A percentile compares a stretch with the other conserved stretches of the same genome.
phyloP scores from a whole-genome alignment of 78 protist species.

The Dictyostelium firmibasis region DNA sequence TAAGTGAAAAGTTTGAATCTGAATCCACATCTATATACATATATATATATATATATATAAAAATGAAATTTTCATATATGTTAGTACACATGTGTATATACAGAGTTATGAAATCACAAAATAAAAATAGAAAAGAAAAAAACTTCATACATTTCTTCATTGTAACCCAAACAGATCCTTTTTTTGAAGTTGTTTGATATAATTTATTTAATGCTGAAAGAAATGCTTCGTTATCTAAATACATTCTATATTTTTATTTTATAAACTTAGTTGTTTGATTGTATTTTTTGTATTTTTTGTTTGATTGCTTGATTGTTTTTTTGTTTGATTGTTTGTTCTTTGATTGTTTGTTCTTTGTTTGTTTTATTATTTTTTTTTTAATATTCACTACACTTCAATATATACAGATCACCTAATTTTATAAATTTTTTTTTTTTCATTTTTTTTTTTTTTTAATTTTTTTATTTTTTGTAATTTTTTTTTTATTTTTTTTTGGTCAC shows the following conservation, averaged over 20 bases:
- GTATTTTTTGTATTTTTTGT: neutral
- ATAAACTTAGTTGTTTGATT: neutral
- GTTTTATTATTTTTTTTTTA: too few relatives aligned
- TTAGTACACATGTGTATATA: neutral
- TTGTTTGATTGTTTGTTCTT: too few relatives aligned
- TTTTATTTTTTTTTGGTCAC: too few relatives aligned
- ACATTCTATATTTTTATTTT: neutral
- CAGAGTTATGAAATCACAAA: neutral
- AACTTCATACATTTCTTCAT: conserved; percentile 38
- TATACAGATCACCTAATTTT: too few relatives aligned
- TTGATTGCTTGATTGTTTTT: neutral
- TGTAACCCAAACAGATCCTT: conserved; percentile 58
- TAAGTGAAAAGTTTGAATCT: neutral
- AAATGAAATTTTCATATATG: neutral
- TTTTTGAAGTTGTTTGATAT: neutral
- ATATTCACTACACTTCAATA: too few relatives aligned
- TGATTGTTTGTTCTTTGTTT: too few relatives aligned
- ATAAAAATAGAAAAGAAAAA: neutral
- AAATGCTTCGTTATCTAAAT: conserved; percentile 33
- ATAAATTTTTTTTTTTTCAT: too few relatives aligned
- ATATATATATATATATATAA: neutral
- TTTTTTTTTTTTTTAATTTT: too few relatives aligned
- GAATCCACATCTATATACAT: conserved; percentile 24
- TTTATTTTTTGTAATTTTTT: too few relatives aligned
- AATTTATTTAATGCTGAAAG: conserved; percentile 25